Evolutionary conservation across 176 grass and related monocot genomes (phyloP), one percentile per base, ranked within the genome.

Genomic region (Carex scoparia): DNA sequence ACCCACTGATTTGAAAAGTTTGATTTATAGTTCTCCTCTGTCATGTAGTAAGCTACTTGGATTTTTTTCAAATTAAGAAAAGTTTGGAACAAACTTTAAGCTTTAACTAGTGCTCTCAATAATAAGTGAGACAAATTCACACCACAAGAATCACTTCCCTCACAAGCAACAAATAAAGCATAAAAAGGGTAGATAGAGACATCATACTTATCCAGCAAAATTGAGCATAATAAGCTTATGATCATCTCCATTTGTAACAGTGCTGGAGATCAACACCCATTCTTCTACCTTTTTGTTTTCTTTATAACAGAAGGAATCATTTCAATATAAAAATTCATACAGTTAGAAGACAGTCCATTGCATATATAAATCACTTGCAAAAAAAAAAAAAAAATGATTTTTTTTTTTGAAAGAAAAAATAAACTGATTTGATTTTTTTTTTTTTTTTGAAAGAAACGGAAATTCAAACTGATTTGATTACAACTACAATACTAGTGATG

Each of bases 81-180:
- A 77, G 48, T 33, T 77, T 16, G 73, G 48, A 55, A 54, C 73
- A 55, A 77, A 54, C 73, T 78, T 78, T 78, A 78, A 56, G 74
- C 74, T 78, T 78, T 31, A 28, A 57, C 51, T 78, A 78, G 33
- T 57, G 74, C 74, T 56, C 51, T 57, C 53, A 78, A 78, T 78
- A 31, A 78, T 57, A 85, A 15, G 7, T 44, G 33, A 74, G 84
- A 30, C 32, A 75, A 61, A 49, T 76, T 82, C 33, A 48, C 38
- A 23, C 42, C 59, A 7, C 60, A 54, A 67, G 61, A 51, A 74
- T 87, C 67, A 65, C 86, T 83, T 83, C 49, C 16, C 73, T 67
- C 64, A 33, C 79, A 83, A 83, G 86, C 77, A 87, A 23, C 23
- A 87, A 37, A 57, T 67, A 75, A 82, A 87, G 55, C 10, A 74